Evolutionary conservation across 768 basidiomycete species (phyloP).

Genomic region (Naganishia friedmannii): DNA sequence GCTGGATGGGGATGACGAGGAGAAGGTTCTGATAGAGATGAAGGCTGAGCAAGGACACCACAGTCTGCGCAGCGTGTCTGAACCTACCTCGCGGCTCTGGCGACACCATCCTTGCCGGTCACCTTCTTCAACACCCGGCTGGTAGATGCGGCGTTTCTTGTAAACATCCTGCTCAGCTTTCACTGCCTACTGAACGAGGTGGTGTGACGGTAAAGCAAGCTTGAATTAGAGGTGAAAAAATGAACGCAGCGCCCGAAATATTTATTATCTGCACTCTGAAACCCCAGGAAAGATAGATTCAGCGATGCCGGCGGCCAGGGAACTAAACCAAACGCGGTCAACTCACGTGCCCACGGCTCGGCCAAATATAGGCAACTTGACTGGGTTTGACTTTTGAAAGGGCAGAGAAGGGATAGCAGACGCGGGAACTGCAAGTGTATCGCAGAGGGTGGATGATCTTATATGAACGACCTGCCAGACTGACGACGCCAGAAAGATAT

Average conservation of each 20-base stretch:
- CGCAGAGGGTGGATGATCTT: not conserved
- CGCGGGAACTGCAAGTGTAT: no score
- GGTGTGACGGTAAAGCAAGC: not conserved
- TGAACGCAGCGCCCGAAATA: not conserved
- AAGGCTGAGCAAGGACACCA: no score
- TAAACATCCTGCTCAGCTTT: not conserved
- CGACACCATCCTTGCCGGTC: not conserved
- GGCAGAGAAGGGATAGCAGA: not conserved
- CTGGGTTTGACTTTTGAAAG: not conserved
- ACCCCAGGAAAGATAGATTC: slow-evolving; percentile 1
- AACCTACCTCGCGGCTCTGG: slow-evolving; percentile 10
- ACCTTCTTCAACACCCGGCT: slow-evolving; percentile 11
- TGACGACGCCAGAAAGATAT: not conserved
- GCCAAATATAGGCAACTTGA: not conserved
- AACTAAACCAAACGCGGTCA: not conserved
- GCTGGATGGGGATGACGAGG: not conserved
- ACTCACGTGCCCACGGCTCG: not conserved
- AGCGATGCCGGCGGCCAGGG: slow-evolving; percentile 3
- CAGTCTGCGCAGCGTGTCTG: not conserved
- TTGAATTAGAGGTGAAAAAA: not conserved
- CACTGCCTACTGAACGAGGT: not conserved
- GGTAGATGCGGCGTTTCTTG: not conserved
- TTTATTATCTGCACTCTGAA: slow-evolving; percentile 3
- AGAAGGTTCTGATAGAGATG: not conserved
- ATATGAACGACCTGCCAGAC: not conserved